Conservation (phyloP, 129 eudicot species). For the Lactuca sativa region DNA sequence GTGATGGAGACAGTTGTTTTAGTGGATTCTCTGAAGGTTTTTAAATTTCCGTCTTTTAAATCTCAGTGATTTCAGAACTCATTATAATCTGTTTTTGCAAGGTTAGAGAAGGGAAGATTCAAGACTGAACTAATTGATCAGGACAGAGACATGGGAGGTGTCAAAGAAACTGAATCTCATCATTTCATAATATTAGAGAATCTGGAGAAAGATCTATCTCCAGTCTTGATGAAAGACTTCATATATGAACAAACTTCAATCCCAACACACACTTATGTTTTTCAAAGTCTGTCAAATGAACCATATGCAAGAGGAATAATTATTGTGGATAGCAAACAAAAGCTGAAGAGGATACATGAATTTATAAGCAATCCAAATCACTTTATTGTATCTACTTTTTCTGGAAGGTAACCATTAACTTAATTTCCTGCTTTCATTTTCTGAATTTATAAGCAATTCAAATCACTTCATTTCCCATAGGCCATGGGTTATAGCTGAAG, state of each 20-base stretch:
- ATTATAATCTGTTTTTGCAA: neutral
- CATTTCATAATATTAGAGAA: slow-evolving; percentile 50
- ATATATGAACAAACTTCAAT: slow-evolving; percentile 48
- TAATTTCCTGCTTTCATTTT: neutral
- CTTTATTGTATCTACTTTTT: slow-evolving; percentile 48
- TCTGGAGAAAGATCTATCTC: slow-evolving; percentile 60
- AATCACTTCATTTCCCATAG: slow-evolving; percentile 23
- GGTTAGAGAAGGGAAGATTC: slow-evolving; percentile 26
- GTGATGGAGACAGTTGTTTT: slow-evolving; percentile 10
- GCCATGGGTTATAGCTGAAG: slow-evolving; percentile 65
- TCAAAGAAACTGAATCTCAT: slow-evolving; percentile 20
- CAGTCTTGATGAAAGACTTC: slow-evolving; percentile 45
- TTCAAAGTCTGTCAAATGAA: slow-evolving; percentile 45
- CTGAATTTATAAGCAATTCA: neutral
- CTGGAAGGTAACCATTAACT: slow-evolving; percentile 54
- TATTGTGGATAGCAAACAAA: slow-evolving; percentile 34
- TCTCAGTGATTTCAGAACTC: neutral
- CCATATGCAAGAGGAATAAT: slow-evolving; percentile 63
- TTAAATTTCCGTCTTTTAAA: neutral
- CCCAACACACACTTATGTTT: slow-evolving; percentile 45
- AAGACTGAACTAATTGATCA: slow-evolving; percentile 18
- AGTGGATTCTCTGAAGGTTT: slow-evolving; percentile 40
- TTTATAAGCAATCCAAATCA: slow-evolving; percentile 57
- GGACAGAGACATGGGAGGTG: slow-evolving; percentile 60
- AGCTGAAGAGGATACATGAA: slow-evolving; percentile 42